Base-by-base conservation (phyloP, 345 rosid genomes). In the Gossypium mustelinum region DNA sequence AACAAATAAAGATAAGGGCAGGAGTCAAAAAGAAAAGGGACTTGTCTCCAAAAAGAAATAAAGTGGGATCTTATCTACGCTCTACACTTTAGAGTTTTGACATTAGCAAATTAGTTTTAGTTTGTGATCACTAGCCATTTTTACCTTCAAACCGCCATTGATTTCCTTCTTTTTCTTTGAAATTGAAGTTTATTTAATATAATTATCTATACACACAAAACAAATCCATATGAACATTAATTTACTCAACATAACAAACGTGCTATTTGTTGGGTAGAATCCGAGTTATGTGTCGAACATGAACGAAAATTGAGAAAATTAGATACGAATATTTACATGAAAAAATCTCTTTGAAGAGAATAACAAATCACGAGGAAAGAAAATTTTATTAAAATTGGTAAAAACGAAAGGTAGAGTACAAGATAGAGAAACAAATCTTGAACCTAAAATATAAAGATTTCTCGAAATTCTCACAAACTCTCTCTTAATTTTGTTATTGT, bases 281-380 rank as follows among this genome's bases (percentile, higher is more conserved):
- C 0, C 6, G 1, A 34, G 39, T 34, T 4, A 34, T 34, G 1
- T 34, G 39, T 5, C 6, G 6, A 4, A 34, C 39, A 4, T 34
- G 6, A 34, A 34, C 6, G 39, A 4, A 4, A 34, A 34, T 4
- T 0, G 6, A 34, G 6, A 4, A 34, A 34, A 34, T 34, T 34
- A 4, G 6, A 34, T 4, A 34, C 1, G 4, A 34, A 34, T 34
- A 4, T 34, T 34, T 29, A 29, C 39, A 0, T 29, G 0, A 29
- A 3, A 29, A 29, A 4, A 29, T 0, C 1, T 4, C 1, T 29
- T 0, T 29, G 6, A 29, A 29, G 6, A 29, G 5, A 34, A 34
- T 34, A 34, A 29, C 4, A 29, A 0, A 0, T 29, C 6, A 4
- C 0, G 1, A 0, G 0, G 0, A 4, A 4, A 29, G 6, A 29